Evolutionary conservation across 2,329 filamentous ascomycete species (phyloP).

Genomic region (Mariannaea sp.): DNA sequence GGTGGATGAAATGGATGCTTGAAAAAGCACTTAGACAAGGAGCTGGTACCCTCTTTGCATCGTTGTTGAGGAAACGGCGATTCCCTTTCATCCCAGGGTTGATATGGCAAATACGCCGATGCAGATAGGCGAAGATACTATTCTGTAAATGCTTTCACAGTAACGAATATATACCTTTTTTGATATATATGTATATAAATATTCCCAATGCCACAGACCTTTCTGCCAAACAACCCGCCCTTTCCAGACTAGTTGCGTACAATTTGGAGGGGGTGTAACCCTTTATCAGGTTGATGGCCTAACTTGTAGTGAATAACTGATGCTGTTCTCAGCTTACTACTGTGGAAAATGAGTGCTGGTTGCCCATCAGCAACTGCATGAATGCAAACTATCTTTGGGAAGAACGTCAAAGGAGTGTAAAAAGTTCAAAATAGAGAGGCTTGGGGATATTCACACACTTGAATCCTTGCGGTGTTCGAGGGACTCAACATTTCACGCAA

Average conservation of each 20-base stretch:
- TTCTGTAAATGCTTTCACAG: slow-evolving; percentile 27
- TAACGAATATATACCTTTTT: slow-evolving; percentile 39
- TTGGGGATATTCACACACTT: no score
- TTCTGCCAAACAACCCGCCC: background rate
- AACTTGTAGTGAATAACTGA: no score
- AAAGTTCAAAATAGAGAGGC: no score
- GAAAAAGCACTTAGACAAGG: slow-evolving; percentile 13
- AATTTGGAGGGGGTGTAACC: no score
- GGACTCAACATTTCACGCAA: background rate
- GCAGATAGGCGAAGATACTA: slow-evolving; percentile 14
- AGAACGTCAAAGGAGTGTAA: no score
- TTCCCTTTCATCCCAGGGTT: slow-evolving; percentile 18
- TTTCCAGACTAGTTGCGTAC: no score
- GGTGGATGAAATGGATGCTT: slow-evolving; percentile 13
- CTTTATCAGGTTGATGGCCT: no score
- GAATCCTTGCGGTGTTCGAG: no score
- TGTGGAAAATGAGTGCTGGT: no score
- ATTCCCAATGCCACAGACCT: background rate
- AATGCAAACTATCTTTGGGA: no score
- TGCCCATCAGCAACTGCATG: no score
- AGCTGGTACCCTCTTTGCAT: slow-evolving; percentile 6
- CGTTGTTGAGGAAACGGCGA: slow-evolving; percentile 13
- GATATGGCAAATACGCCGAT: slow-evolving; percentile 17
- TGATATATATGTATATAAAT: slow-evolving; percentile 27
- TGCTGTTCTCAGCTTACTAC: no score